Evolutionary conservation across 306 rosid genomes (phyloP).

Genomic region (Comarum palustre): DNA sequence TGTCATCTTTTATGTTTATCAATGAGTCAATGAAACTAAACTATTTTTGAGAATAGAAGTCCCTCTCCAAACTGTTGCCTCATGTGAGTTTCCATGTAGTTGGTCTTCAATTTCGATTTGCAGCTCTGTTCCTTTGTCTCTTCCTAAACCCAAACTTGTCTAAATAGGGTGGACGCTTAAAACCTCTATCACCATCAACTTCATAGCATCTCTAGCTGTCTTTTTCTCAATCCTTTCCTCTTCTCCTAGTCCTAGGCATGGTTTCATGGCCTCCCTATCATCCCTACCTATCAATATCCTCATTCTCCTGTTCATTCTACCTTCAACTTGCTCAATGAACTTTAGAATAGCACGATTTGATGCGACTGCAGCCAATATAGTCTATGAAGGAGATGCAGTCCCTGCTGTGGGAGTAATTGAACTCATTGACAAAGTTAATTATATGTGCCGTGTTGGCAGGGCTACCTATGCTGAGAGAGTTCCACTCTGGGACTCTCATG

Average conservation of each 20-base stretch:
- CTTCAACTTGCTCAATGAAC: neutral
- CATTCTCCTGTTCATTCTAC: neutral
- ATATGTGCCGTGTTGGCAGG: conserved; percentile 18
- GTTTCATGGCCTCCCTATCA: neutral
- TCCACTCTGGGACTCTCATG: conserved; percentile 1
- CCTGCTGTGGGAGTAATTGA: conserved; percentile 16
- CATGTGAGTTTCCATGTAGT: neutral
- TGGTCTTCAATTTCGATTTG: neutral
- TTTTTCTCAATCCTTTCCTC: neutral
- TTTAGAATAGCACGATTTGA: conserved; percentile 15
- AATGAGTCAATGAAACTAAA: neutral
- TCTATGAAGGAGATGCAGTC: conserved; percentile 16
- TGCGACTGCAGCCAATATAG: neutral
- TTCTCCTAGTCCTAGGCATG: neutral
- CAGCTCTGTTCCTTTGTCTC: neutral
- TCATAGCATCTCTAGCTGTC: neutral
- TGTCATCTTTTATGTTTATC: neutral
- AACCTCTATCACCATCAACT: neutral
- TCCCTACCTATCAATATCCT: neutral
- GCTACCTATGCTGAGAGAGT: conserved; percentile 9
- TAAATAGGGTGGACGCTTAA: neutral
- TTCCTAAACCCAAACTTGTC: neutral
- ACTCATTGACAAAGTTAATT: neutral
- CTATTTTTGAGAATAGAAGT: neutral
- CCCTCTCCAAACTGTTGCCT: neutral